A percentile compares a stretch with the other conserved stretches of the same genome.
phyloP scores from a whole-genome alignment of 2,329 filamentous ascomycete genomes.

The Hymenoscyphus scutula region DNA sequence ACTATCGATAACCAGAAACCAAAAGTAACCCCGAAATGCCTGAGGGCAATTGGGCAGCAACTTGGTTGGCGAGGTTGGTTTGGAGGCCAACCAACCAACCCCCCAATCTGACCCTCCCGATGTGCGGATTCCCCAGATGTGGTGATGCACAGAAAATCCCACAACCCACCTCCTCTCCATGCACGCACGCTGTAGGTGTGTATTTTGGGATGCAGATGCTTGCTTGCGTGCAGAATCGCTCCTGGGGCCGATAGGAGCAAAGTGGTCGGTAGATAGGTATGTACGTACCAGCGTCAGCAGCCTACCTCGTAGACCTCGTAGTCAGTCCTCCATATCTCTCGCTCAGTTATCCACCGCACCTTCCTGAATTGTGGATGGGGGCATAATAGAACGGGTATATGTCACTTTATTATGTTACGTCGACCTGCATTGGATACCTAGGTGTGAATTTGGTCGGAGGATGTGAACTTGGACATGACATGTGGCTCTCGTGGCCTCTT shows the following conservation, averaged over 20 bases:
- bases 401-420: neutral
- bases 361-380: neutral
- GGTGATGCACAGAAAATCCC: neutral
- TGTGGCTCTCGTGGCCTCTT: neutral
- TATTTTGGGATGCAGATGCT: slow-evolving; percentile 5
- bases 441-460: neutral
- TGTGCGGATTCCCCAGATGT: neutral
- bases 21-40: neutral
- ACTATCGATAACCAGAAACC: slow-evolving; percentile 3
- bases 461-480: neutral
- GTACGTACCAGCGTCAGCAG: neutral
- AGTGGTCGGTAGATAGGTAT: too few species aligned
- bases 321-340: neutral
- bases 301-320: neutral
- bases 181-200: neutral
- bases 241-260: neutral
- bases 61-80: too few species aligned
- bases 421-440: too few species aligned
- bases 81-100: slow-evolving; percentile 2
- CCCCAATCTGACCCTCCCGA: neutral
- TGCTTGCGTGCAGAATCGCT: slow-evolving; percentile 1
- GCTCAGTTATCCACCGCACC: neutral
- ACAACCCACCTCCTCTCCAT: neutral
- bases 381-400: neutral
- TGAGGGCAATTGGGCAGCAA: neutral